Conservation (phyloP, 176 grass and related monocot species). For the sorghum (Sorghum bicolor) region DNA sequence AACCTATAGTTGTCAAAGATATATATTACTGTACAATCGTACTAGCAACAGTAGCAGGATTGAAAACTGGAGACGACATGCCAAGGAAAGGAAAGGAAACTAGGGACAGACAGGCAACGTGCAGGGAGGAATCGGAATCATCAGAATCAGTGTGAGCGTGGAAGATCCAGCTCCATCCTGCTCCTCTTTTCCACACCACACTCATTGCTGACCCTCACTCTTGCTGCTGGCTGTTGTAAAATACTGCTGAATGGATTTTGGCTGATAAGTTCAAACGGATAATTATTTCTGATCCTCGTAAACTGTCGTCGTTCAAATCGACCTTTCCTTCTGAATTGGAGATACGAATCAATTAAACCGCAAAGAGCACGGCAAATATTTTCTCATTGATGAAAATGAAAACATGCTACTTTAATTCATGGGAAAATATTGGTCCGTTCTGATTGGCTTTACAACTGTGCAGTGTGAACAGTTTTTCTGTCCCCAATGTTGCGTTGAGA, state of each 20-base stretch:
- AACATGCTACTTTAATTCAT: not conserved
- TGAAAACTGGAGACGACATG: not conserved
- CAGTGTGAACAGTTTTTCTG: not conserved
- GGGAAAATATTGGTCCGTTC: too few relatives aligned
- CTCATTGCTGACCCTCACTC: not conserved
- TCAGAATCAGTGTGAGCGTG: not conserved
- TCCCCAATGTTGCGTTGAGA: not conserved
- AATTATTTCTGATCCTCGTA: not conserved
- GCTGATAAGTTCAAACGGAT: too few relatives aligned
- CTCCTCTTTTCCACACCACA: not conserved
- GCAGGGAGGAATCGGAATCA: not conserved
- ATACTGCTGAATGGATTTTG: too few relatives aligned
- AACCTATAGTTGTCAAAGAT: not conserved
- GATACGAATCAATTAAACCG: too few relatives aligned
- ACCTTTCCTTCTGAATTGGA: not conserved
- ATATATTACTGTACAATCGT: too few relatives aligned
- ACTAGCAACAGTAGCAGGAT: not conserved
- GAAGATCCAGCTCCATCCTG: not conserved
- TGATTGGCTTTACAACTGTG: not conserved
- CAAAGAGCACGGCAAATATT: not conserved
- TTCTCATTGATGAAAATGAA: not conserved
- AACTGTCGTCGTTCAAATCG: not conserved
- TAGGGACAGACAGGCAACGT: not conserved
- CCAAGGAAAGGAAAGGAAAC: too few relatives aligned
- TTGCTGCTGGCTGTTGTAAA: too few relatives aligned